A percentile compares a stretch with the other conserved stretches of the same genome.
These are phyloP conservation scores for Xylariomycetidae sp. DNA, from an alignment of 2,329 filamentous ascomycete species.

Conservation along the genomic window DNA sequence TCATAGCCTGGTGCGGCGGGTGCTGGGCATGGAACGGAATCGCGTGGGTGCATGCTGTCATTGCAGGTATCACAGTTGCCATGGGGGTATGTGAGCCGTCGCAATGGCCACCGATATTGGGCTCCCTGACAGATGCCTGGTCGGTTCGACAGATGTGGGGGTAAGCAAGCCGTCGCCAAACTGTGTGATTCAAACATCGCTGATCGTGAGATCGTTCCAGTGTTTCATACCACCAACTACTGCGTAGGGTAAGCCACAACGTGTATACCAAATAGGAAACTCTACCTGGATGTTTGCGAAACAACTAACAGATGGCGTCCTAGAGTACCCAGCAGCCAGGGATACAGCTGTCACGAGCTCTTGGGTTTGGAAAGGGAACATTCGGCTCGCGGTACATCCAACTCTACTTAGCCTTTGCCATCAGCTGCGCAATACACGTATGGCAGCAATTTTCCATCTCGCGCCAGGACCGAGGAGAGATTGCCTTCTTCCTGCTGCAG, in stretches of 20 bases:
- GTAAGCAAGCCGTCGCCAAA: too few relatives aligned
- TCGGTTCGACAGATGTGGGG: constrained; percentile 12
- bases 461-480: constrained; percentile 8
- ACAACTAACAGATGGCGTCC: too few relatives aligned
- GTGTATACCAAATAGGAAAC: neutral
- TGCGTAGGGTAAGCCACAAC: constrained; percentile 8
- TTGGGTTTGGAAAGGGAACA: constrained; percentile 10
- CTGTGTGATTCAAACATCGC: too few relatives aligned
- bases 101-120: constrained; percentile 13
- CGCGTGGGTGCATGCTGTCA: constrained; percentile 4
- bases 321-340: constrained; percentile 9
- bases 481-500: constrained; percentile 14
- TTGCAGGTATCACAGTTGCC: constrained; percentile 5
- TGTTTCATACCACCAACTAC: constrained; percentile 11
- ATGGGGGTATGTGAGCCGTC: constrained; percentile 11
- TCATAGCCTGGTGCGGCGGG: constrained; percentile 8
- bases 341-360: constrained; percentile 6
- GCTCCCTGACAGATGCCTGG: constrained; percentile 6
- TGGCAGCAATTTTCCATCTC: constrained; percentile 7
- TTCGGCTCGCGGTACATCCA: constrained; percentile 13
- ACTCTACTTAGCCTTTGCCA: constrained; percentile 12
- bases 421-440: constrained; percentile 11
- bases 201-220: too few relatives aligned
- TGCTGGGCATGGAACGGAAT: constrained; percentile 9
- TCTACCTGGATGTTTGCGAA: neutral